Conservation (phyloP, 106 monocot species). For the Dioscorea dumetorum region DNA sequence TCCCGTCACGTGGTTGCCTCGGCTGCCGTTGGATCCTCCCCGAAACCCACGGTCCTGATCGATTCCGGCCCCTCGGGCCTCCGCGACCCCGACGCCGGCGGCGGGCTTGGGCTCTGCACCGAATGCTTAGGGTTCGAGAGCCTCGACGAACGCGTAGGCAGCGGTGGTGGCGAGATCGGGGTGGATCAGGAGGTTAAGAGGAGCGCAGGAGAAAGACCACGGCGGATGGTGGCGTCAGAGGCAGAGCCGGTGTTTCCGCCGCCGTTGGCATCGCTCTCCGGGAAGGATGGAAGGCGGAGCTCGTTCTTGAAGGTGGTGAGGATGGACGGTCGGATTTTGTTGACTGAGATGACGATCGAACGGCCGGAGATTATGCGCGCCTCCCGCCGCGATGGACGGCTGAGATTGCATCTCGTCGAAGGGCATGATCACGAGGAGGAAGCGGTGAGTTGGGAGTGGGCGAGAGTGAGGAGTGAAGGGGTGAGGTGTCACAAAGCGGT, state of each 20-base stretch:
- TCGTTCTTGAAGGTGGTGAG: slow-evolving; percentile 27
- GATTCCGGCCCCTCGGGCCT: too few relatives aligned
- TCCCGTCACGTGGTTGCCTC: background rate
- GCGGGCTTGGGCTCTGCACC: slow-evolving; percentile 14
- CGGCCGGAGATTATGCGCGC: slow-evolving; percentile 48
- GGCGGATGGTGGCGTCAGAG: background rate
- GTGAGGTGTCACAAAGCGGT: slow-evolving; percentile 7
- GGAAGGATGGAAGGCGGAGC: slow-evolving; percentile 11
- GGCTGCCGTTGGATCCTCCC: background rate
- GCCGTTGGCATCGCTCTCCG: slow-evolving; percentile 28
- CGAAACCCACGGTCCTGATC: background rate
- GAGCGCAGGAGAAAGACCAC: background rate
- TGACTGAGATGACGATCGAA: slow-evolving; percentile 38
- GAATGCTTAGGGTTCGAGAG: slow-evolving; percentile 25
- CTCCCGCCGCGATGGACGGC: slow-evolving; percentile 35
- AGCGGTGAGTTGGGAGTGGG: background rate
- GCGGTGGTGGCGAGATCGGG: background rate
- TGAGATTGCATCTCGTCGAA: slow-evolving; percentile 25
- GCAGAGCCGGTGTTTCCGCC: slow-evolving; percentile 17
- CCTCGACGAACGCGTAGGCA: slow-evolving; percentile 2
- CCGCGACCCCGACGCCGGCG: background rate
- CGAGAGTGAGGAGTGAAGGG: background rate
- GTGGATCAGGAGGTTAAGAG: background rate
- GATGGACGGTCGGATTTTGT: slow-evolving; percentile 23
- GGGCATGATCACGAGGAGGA: background rate